These are phyloP conservation scores for Parietaria judaica DNA, from an alignment of 306 rosid genomes.

Conservation along the genomic window DNA sequence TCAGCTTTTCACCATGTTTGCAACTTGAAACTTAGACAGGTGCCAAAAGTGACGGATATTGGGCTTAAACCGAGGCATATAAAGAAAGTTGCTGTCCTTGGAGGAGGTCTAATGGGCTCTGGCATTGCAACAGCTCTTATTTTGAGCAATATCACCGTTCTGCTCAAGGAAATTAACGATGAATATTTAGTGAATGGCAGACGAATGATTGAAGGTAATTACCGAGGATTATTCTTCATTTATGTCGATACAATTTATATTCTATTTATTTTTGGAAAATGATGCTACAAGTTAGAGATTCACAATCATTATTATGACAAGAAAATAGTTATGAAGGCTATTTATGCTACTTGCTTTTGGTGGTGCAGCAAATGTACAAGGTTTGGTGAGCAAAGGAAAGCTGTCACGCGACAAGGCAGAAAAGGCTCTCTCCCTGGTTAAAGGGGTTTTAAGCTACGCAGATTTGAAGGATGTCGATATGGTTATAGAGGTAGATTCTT, in stretches of 20 bases:
- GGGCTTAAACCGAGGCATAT: conserved; percentile 86
- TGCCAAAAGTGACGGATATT: conserved; percentile 76
- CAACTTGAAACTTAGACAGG: conserved; percentile 38
- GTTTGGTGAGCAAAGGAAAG: conserved; percentile 58
- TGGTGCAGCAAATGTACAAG: conserved; percentile 52
- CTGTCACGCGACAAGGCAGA: conserved; percentile 63
- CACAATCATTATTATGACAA: neutral
- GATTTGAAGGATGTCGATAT: conserved; percentile 78
- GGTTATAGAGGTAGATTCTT: conserved; percentile 77
- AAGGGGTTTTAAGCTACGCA: conserved; percentile 77
- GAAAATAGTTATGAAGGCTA: neutral
- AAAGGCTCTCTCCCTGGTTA: conserved; percentile 51
- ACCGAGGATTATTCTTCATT: conserved; percentile 1
- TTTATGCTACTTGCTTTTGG: conserved; percentile 7
- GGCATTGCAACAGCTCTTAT: conserved; percentile 90
- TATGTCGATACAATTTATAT: neutral
- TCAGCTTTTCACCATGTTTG: conserved; percentile 13
- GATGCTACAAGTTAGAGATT: too few relatives aligned
- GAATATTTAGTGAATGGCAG: conserved; percentile 74
- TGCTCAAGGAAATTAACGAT: conserved; percentile 79
- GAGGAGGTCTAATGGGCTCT: conserved; percentile 99
- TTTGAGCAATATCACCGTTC: conserved; percentile 58
- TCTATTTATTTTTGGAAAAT: too few relatives aligned
- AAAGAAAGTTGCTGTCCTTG: conserved; percentile 82
- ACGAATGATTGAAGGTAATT: conserved; percentile 65